Evolutionary conservation across 257 asterid species (phyloP).

Genomic region (Solanum pinnatisectum): DNA sequence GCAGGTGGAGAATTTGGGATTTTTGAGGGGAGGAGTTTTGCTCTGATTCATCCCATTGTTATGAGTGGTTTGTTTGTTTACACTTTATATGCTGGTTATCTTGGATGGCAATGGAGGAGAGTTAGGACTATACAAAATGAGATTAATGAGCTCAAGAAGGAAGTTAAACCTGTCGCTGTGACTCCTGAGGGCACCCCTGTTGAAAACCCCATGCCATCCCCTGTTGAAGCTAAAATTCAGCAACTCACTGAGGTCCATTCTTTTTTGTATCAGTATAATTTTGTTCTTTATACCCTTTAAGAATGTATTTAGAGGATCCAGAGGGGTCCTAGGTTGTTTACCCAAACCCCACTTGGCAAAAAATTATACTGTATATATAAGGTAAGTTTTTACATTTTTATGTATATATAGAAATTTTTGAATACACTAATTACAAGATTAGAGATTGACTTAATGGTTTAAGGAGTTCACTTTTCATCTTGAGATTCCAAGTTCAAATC

Average conservation of each 20-base stretch:
- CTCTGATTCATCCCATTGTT: constrained; percentile 72
- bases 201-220: constrained; percentile 46
- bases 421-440: neutral
- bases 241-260: constrained; percentile 68
- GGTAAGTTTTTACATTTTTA: neutral
- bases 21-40: constrained; percentile 71
- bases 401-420: too few species aligned
- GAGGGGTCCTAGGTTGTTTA: neutral
- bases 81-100: constrained; percentile 83
- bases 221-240: constrained; percentile 63
- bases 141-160: constrained; percentile 70
- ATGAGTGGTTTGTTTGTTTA: constrained; percentile 63
- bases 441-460: neutral
- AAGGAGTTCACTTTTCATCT: neutral
- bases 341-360: neutral
- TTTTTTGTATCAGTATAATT: neutral
- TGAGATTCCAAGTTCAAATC: neutral
- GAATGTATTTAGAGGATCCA: neutral
- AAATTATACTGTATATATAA: neutral
- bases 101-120: constrained; percentile 99
- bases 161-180: constrained; percentile 61
- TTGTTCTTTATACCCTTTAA: neutral
- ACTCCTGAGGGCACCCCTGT: constrained; percentile 49
- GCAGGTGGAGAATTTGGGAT: constrained; percentile 81
- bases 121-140: constrained; percentile 75